phyloP scores from a whole-genome alignment of 1,139 yeast species.

The Kodamaea derodonti region DNA sequence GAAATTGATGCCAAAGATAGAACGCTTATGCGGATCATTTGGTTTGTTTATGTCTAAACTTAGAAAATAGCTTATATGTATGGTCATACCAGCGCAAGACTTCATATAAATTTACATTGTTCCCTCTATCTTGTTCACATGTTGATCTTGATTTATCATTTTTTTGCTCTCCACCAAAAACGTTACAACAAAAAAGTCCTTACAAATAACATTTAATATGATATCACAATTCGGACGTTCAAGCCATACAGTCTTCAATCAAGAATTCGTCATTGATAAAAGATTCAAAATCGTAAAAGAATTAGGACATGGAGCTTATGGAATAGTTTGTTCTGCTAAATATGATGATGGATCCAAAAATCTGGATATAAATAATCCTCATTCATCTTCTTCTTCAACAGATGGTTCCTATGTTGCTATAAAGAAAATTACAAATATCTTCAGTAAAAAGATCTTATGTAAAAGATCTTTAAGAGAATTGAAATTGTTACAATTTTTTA shows the following conservation, averaged over 20 bases:
- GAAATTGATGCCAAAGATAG: no score
- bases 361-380: not conserved
- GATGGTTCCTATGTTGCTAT: conserved; percentile 67
- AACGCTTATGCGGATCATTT: no score
- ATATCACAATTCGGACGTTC: conserved; percentile 27
- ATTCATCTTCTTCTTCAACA: conserved; percentile 10
- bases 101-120: no score
- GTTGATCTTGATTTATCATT: no score
- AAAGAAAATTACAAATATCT: conserved; percentile 89
- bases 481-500: conserved; percentile 80
- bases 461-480: conserved; percentile 87
- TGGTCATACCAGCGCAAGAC: no score
- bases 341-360: conserved; percentile 58
- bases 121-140: no score
- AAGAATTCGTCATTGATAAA: conserved; percentile 83
- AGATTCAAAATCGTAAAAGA: conserved; percentile 84
- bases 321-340: conserved; percentile 90
- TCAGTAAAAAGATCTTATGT: conserved; percentile 81
- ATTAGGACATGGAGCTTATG: conserved; percentile 96
- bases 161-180: no score
- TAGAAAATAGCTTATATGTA: no score
- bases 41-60: no score
- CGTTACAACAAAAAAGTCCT: no score
- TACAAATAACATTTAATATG: no score
- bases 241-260: conserved; percentile 68